Conservation (phyloP, 2,329 filamentous ascomycete species). For the Parastagonospora nodorum region DNA sequence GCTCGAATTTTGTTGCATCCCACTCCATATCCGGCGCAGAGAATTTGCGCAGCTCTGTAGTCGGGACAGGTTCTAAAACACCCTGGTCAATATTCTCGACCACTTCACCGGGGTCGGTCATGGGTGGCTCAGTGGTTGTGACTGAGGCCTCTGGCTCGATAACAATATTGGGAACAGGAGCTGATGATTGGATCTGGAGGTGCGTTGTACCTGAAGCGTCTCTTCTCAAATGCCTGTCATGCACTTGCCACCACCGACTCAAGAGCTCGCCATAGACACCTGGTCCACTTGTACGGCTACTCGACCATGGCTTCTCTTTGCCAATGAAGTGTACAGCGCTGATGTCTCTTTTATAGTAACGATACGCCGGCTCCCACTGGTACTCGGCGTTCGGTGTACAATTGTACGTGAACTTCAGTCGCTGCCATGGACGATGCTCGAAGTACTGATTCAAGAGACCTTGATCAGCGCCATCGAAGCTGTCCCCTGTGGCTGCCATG, state of each 20-base stretch:
- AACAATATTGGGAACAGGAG: conserved; percentile 23
- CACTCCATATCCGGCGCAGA: conserved; percentile 65
- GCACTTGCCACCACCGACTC: conserved; percentile 91
- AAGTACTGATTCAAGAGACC: conserved; percentile 96
- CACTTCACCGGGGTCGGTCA: conserved; percentile 50
- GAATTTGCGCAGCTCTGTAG: conserved; percentile 56
- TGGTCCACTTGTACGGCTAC: conserved; percentile 53
- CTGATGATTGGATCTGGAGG: conserved; percentile 12
- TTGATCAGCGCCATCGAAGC: conserved; percentile 97
- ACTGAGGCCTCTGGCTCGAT: conserved; percentile 37
- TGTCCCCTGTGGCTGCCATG: conserved; percentile 83
- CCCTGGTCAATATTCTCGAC: conserved; percentile 53
- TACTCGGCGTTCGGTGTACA: conserved; percentile 96
- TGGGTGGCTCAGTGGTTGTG: conserved; percentile 48
- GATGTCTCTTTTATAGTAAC: conserved; percentile 88
- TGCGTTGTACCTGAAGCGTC: conserved; percentile 5
- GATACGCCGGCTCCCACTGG: conserved; percentile 94
- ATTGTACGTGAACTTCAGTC: conserved; percentile 94
- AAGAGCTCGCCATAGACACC: conserved; percentile 82
- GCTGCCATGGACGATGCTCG: conserved; percentile 74
- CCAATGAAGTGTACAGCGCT: conserved; percentile 96
- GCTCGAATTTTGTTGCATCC: conserved; percentile 63
- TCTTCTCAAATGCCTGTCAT: conserved; percentile 76
- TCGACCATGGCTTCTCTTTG: conserved; percentile 81
- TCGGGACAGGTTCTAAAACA: conserved; percentile 50